Base-by-base conservation (phyloP, 2,329 filamentous ascomycete genomes). In the Neofusicoccum parvum region DNA sequence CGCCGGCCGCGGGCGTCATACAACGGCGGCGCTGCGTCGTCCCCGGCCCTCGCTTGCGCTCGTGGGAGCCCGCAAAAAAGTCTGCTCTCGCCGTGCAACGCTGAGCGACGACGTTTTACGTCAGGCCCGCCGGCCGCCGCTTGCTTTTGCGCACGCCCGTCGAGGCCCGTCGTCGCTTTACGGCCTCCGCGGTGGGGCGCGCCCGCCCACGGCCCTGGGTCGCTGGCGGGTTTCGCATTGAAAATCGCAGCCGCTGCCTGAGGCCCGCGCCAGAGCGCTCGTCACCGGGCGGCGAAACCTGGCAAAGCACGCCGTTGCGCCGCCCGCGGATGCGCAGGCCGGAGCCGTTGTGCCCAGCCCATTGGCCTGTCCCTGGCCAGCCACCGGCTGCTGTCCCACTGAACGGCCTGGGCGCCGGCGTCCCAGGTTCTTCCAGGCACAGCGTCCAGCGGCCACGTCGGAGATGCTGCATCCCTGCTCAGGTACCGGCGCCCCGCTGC, bases 151-250 rank as follows among this genome's bases (percentile, higher is more conserved):
- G 27, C 46, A 7, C 27, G 46, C 17, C 10, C 20, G 10, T 10
- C 27, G 14, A 34, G 49, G 23, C 27, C 27, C 9, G 49, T 34
- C 49, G 49, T 51, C 32, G 23, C 49, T 51, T 51, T 51, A 36
- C 49, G 48, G 27, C 32, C 32, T 54, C n/a, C 17, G 34, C 20
- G 14, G 53, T 58, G 53, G 39, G 23, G 51, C 36, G 15, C 51
- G 51, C 17, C 12, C 41, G 11, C 43, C 58, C 58, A 32, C 43
- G 43, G 58, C 17, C 27, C 58, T 49, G 58, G 58, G 58, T 62
- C 58, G 58, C 43, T 46, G 59, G 59, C 59, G 32, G 56, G 59
- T 62, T 62, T 62, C 59, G 59, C 59, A 62, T 62, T 62, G 59
- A 62, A 50, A 62, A 62, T 50, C 46, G 41, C 41, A 4, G 11